Conservation (phyloP, 331 rosid species). For the Quercus lobata region DNA sequence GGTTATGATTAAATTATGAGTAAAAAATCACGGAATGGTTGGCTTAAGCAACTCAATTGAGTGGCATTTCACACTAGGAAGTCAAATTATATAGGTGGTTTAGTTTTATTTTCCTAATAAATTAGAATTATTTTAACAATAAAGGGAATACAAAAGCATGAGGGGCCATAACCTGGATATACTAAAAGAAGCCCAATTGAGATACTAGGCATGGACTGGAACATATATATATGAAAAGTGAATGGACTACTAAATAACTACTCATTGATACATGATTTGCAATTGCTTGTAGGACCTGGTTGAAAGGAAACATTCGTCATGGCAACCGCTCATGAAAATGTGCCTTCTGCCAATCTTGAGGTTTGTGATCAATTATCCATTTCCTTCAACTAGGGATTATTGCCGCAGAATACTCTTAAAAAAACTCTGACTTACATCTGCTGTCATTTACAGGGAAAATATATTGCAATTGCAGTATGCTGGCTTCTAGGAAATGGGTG, state of each 20-base stretch:
- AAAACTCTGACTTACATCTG: conserved; percentile 7
- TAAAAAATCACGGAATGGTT: too few relatives aligned
- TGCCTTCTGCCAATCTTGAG: conserved; percentile 44
- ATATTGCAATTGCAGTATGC: conserved; percentile 50
- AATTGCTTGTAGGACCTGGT: not conserved
- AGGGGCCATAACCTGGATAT: not conserved
- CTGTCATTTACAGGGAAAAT: conserved; percentile 53
- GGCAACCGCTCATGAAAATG: conserved; percentile 25
- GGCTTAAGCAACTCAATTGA: too few relatives aligned
- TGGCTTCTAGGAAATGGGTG: conserved; percentile 94
- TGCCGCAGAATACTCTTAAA: not conserved
- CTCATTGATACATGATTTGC: not conserved
- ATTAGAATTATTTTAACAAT: too few relatives aligned
- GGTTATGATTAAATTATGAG: too few relatives aligned
- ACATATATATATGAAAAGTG: not conserved
- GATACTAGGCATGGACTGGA: not conserved
- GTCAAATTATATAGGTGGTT: too few relatives aligned
- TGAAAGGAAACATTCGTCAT: conserved; percentile 19
- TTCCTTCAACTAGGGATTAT: not conserved
- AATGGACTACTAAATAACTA: not conserved
- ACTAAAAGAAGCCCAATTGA: not conserved
- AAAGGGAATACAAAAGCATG: too few relatives aligned
- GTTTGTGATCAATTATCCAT: conserved; percentile 25
- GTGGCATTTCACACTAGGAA: too few relatives aligned
- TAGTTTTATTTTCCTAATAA: too few relatives aligned